Conservation (phyloP, 2,329 filamentous ascomycete genomes). For the Pestalotiopsis fici region DNA sequence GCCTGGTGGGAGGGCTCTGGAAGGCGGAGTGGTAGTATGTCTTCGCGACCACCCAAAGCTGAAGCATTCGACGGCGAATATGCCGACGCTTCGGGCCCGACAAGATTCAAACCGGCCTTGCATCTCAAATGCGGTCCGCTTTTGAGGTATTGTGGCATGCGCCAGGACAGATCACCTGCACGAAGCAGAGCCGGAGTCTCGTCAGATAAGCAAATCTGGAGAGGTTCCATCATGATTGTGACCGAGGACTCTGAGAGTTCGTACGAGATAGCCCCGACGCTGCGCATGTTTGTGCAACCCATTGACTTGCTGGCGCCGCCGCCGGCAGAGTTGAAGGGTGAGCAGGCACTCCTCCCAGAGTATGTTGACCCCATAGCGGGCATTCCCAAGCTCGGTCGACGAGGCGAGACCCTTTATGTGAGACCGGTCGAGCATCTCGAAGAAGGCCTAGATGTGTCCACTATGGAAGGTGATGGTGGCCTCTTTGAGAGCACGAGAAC, state of each 20-base stretch:
- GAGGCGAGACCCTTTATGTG: conserved; percentile 85
- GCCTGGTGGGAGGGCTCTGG: conserved; percentile 77
- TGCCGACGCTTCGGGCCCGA: conserved; percentile 63
- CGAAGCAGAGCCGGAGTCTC: conserved; percentile 34
- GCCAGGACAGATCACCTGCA: conserved; percentile 55
- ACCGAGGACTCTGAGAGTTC: conserved; percentile 82
- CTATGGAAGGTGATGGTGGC: conserved; percentile 76
- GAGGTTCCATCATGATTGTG: conserved; percentile 94
- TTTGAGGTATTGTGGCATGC: conserved; percentile 84
- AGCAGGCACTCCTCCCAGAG: conserved; percentile 69
- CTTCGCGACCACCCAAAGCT: conserved; percentile 52
- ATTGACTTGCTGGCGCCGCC: conserved; percentile 81
- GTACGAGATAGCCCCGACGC: conserved; percentile 75
- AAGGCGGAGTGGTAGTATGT: conserved; percentile 46
- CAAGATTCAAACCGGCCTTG: conserved; percentile 79
- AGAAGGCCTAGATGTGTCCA: conserved; percentile 76
- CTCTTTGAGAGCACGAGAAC: conserved; percentile 73
- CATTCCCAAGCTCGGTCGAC: conserved; percentile 80
- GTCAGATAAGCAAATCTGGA: conserved; percentile 77
- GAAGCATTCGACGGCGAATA: conserved; percentile 69
- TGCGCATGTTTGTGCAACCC: conserved; percentile 85
- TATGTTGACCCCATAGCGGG: conserved; percentile 90
- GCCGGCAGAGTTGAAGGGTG: conserved; percentile 66
- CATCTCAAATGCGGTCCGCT: conserved; percentile 90
- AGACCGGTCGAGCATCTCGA: conserved; percentile 85